A percentile compares a stretch with the other conserved stretches of the same genome.
Evolutionary conservation across 208 protist genomes (phyloP).

Genomic region (Trypanosoma vivax): DNA sequence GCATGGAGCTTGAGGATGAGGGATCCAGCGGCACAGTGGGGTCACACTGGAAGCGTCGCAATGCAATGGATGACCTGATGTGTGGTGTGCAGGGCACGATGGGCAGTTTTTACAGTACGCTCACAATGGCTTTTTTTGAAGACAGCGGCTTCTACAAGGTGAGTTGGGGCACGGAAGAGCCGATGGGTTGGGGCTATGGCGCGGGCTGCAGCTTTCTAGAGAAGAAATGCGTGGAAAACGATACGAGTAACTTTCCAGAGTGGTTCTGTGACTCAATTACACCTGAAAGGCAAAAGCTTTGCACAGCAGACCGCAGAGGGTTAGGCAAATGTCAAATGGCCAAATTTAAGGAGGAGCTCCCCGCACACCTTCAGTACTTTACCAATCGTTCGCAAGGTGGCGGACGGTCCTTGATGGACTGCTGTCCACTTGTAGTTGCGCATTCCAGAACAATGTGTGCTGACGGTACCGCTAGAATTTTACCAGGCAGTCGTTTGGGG

Average conservation of each 20-base stretch:
- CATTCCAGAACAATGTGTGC: not conserved
- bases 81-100: slow-evolving; percentile 7
- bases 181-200: slow-evolving; percentile 52
- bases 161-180: slow-evolving; percentile 43
- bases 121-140: slow-evolving; percentile 74
- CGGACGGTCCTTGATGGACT: not conserved
- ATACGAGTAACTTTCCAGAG: slow-evolving; percentile 17
- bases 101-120: slow-evolving; percentile 44
- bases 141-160: slow-evolving; percentile 72
- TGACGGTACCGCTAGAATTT: not conserved
- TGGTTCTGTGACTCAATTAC: too few relatives aligned
- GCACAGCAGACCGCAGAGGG: not conserved
- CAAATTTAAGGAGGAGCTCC: not conserved
- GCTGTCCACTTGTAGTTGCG: not conserved
- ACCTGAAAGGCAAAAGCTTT: too few relatives aligned
- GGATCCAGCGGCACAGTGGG: slow-evolving; percentile 27
- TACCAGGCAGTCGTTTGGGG: not conserved
- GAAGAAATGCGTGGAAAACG: slow-evolving; percentile 31
- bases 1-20: slow-evolving; percentile 65
- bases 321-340: not conserved
- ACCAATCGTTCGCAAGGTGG: slow-evolving; percentile 13
- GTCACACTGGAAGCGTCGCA: slow-evolving; percentile 84
- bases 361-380: slow-evolving; percentile 4
- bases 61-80: slow-evolving; percentile 81
- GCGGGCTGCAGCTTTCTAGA: slow-evolving; percentile 40